Evolutionary conservation across 2,329 filamentous ascomycete genomes (phyloP).

Genomic region (Waltergamsia citrina): DNA sequence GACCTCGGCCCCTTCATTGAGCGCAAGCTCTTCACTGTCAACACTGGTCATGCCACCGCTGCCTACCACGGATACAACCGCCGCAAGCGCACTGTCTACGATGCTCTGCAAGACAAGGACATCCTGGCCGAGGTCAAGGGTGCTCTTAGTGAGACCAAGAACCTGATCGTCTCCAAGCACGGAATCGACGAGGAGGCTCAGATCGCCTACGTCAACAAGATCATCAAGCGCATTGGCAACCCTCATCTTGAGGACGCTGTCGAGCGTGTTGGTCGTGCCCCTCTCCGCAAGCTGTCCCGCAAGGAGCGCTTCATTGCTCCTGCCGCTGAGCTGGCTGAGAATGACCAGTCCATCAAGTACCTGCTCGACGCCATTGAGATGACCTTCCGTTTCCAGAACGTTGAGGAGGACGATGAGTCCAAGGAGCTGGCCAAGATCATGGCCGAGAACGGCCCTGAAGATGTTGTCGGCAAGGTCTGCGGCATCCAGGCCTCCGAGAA

Average conservation of each 20-base stretch:
- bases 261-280: constrained; percentile 90
- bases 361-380: constrained; percentile 82
- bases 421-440: constrained; percentile 79
- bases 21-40: constrained; percentile 98
- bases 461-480: constrained; percentile 72
- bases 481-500: constrained; percentile 70
- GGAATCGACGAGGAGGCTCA: constrained; percentile 68
- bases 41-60: constrained; percentile 92
- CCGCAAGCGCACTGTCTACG: constrained; percentile 80
- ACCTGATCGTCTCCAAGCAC: constrained; percentile 81
- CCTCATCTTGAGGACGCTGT: constrained; percentile 86
- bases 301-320: constrained; percentile 96
- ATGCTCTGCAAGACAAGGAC: constrained; percentile 71
- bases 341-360: constrained; percentile 60
- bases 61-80: constrained; percentile 90
- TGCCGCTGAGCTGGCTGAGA: constrained; percentile 79
- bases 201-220: constrained; percentile 80
- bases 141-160: constrained; percentile 77
- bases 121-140: constrained; percentile 74
- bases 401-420: constrained; percentile 86
- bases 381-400: constrained; percentile 91
- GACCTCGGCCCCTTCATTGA: constrained; percentile 93
- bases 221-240: constrained; percentile 88
- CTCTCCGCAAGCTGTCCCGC: constrained; percentile 84
- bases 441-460: constrained; percentile 60